Conservation (phyloP, 164 flowering plant species). For the Vitis labrusca region DNA sequence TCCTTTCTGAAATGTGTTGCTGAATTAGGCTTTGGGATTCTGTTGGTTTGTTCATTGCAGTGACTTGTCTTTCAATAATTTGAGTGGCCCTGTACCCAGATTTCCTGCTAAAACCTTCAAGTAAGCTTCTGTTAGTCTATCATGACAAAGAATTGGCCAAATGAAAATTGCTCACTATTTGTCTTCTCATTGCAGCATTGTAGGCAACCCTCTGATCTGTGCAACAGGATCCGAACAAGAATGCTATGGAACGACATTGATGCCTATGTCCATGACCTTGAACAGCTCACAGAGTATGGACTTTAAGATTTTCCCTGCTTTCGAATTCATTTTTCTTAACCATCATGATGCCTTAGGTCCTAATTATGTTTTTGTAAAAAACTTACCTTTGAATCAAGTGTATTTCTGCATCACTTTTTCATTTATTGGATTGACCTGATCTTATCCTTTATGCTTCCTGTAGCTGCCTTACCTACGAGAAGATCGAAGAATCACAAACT, state of each 20-base stretch:
- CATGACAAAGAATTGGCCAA: neutral
- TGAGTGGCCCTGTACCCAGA: conserved; percentile 87
- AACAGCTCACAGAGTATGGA: conserved; percentile 60
- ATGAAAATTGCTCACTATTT: neutral
- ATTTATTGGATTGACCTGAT: conserved; percentile 4
- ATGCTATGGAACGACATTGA: conserved; percentile 61
- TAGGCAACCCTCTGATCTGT: conserved; percentile 90
- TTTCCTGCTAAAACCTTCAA: conserved; percentile 73
- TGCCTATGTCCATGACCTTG: conserved; percentile 71
- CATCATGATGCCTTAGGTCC: neutral
- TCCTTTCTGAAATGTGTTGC: neutral
- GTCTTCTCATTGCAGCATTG: conserved; percentile 50
- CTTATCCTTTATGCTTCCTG: conserved; percentile 5
- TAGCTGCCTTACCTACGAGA: conserved; percentile 17
- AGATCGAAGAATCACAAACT: conserved; percentile 31
- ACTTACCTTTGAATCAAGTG: too few species aligned
- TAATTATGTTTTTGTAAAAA: neutral
- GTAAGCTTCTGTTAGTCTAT: conserved; percentile 26
- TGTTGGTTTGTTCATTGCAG: conserved; percentile 39
- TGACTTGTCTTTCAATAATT: conserved; percentile 89
- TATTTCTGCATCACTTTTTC: neutral
- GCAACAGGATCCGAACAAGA: conserved; percentile 79
- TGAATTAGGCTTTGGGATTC: neutral
- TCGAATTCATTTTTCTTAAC: neutral
- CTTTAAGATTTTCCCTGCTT: neutral